Evolutionary conservation across 768 basidiomycete species (phyloP), one percentile per base, ranked within the genome.

Genomic region (Baorangia bicolor): DNA sequence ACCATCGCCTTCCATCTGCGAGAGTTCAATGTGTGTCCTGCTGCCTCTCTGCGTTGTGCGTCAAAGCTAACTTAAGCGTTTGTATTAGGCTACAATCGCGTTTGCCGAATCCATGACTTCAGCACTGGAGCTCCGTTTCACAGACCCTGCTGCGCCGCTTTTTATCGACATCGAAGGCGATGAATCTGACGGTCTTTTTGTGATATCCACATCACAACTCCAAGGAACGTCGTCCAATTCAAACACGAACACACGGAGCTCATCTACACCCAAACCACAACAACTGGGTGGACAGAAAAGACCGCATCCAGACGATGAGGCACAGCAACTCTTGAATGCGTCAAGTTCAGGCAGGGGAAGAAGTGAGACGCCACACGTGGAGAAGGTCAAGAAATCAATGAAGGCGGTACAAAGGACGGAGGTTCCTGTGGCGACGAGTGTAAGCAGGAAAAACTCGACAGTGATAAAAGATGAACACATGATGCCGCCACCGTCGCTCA

Each of bases 1-100:
- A 85, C 82, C 4, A 81, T 94, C 49, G 85, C 84, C 1, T 92
- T 93, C 62, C 91, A 92, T 71, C 72, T 94, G 28, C 83, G 87
- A 35, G 92, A 94, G 73, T 92, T 94, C 72, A 90, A 85, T 56
- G 92, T 91, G 78, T 41, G 56, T 57, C 40, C 33, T 43, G 39
- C 41, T 51, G 0, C 45, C 40, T 51, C 28, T 30, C 34, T 23
- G 12, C 30, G 6, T 44, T 5, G 12, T 41, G 28, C 23, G 2
- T 44, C 43, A 23, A n/a, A 40, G 23, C 28, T 53, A 33, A 58
- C 35, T 48, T 14, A 3, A 28, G 11, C n/a, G 23, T 48, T 20
- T 45, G n/a, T 28, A 35, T 18, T 59, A 93, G 91, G 91, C 91
- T 7, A 88, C 89, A 2, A 85, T 92, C 52, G 78, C 85, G 8